Conservation (phyloP, 2,329 filamentous ascomycete species). For the Pezicula carpinea region DNA sequence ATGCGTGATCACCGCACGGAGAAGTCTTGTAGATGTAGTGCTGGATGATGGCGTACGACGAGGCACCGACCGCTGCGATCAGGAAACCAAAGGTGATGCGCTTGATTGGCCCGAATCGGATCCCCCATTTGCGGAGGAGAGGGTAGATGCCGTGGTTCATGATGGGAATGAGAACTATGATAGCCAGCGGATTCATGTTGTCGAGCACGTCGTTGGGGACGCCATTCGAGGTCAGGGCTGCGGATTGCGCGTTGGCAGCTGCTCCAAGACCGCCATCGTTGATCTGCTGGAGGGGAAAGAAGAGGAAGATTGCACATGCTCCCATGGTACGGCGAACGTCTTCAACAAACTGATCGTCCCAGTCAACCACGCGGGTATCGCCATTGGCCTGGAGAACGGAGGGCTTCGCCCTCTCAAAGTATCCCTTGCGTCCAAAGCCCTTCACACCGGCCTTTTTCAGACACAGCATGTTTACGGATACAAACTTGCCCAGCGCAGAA, state of each 20-base stretch:
- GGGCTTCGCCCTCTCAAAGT: constrained; percentile 66
- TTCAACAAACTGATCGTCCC: constrained; percentile 77
- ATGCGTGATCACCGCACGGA: constrained; percentile 46
- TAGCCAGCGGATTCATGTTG: constrained; percentile 72
- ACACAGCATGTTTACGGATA: constrained; percentile 53
- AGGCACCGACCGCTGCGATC: constrained; percentile 55
- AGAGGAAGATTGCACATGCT: constrained; percentile 62
- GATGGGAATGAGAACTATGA: constrained; percentile 69
- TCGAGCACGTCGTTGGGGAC: constrained; percentile 72
- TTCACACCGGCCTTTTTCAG: constrained; percentile 57
- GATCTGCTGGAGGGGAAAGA: constrained; percentile 37
- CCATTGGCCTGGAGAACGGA: constrained; percentile 47
- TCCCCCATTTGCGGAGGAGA: constrained; percentile 52
- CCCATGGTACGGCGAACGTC: constrained; percentile 65
- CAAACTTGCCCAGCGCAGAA: constrained; percentile 63
- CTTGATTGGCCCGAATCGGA: constrained; percentile 68
- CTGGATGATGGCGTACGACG: constrained; percentile 53
- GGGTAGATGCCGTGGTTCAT: constrained; percentile 65
- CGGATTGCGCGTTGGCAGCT: constrained; percentile 78
- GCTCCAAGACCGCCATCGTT: constrained; percentile 57
- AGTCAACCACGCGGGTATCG: constrained; percentile 48
- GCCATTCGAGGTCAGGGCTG: constrained; percentile 63
- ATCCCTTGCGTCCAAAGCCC: constrained; percentile 42
- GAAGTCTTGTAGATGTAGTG: constrained; percentile 58
- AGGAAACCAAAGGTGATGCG: constrained; percentile 67